A percentile compares a stretch with the other conserved stretches of the same genome.
Evolutionary conservation across 2,329 filamentous ascomycete species (phyloP).

Genomic region (Rhinocladiella similis): DNA sequence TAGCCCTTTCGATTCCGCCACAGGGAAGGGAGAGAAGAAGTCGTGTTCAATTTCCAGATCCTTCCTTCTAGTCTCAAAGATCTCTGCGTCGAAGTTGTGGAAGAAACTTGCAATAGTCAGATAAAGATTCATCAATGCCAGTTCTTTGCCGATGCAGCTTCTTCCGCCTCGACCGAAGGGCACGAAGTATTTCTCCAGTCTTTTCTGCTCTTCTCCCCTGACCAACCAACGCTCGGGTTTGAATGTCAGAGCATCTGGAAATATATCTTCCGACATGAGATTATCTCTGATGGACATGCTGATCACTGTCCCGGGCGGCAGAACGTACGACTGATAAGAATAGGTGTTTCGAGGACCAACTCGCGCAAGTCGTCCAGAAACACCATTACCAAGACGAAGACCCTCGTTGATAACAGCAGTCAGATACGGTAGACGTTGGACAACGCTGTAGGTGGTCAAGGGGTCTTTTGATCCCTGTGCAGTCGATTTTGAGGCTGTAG

Average conservation of each 20-base stretch:
- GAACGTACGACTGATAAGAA: slow-evolving; percentile 18
- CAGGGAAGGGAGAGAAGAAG: slow-evolving; percentile 33
- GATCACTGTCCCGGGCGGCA: slow-evolving; percentile 27
- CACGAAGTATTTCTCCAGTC: slow-evolving; percentile 30
- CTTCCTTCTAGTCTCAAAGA: slow-evolving; percentile 32
- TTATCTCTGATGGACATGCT: slow-evolving; percentile 29
- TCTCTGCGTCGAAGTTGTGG: slow-evolving; percentile 31
- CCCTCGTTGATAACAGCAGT: slow-evolving; percentile 54
- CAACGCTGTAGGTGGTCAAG: slow-evolving; percentile 16
- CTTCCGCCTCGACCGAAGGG: slow-evolving; percentile 31
- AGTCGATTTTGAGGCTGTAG: slow-evolving; percentile 29
- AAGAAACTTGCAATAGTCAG: slow-evolving; percentile 32
- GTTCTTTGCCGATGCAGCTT: slow-evolving; percentile 32
- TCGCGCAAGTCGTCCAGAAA: slow-evolving; percentile 31
- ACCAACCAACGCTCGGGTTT: slow-evolving; percentile 32
- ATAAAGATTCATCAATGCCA: slow-evolving; percentile 34
- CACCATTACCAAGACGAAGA: slow-evolving; percentile 49
- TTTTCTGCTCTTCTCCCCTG: slow-evolving; percentile 25
- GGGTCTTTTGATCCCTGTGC: slow-evolving; percentile 11
- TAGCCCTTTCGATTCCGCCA: slow-evolving; percentile 29
- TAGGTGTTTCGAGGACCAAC: slow-evolving; percentile 18
- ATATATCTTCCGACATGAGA: slow-evolving; percentile 18
- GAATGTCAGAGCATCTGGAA: slow-evolving; percentile 46
- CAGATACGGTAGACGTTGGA: slow-evolving; percentile 42
- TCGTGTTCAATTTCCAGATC: slow-evolving; percentile 34